Evolutionary conservation across 2,329 filamentous ascomycete species (phyloP), one percentile per base, ranked within the genome.

Genomic region (Graphilbum fragrans): DNA sequence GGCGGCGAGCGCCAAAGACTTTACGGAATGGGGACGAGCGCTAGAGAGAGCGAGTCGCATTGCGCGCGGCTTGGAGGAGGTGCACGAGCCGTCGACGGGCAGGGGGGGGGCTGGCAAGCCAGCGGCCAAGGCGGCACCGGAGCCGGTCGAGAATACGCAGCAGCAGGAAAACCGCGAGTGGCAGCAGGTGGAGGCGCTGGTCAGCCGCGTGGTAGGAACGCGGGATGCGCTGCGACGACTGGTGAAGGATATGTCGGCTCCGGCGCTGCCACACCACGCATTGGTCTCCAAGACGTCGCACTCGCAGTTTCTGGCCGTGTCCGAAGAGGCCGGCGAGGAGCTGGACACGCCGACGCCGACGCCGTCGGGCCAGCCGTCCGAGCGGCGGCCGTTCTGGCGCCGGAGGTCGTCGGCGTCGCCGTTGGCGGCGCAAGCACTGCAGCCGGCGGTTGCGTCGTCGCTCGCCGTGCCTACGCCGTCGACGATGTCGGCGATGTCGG

Each of bases 301-400:
- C 53, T 41, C 63, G 12, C 55, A 61, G 22, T 57, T 63, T 47
- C 53, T 72, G 27, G 59, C 60, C 0, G 61, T 61, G 3, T 55
- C 65, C 3, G 70, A 74, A 19, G 72, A 73, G 16, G 57, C 58
- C 3, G 74, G 73, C 29, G 66, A 74, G 43, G 73, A 72, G 27
- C 65, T 73, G 42, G 80, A 79, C 51, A 77, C 76, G 22, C 41
- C 43, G 31, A 29, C 37, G 20, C 18, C 41, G 2, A 20, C 39
- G 4, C 17, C 39, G 11, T 14, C 43, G 16, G 50, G 62, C 2
- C 50, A 58, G 9, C 51, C 55, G 8, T 52, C 61, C 4, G 78
- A 86, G 41, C 86, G 70, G 56, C 74, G 77, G 45, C 69, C 86
- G 0, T 96, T 98, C 55, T 98, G 92, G 92, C 94, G 87, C 59